These are phyloP conservation scores for Gautieria morchelliformis DNA, from an alignment of 768 basidiomycete species.

Conservation along the genomic window DNA sequence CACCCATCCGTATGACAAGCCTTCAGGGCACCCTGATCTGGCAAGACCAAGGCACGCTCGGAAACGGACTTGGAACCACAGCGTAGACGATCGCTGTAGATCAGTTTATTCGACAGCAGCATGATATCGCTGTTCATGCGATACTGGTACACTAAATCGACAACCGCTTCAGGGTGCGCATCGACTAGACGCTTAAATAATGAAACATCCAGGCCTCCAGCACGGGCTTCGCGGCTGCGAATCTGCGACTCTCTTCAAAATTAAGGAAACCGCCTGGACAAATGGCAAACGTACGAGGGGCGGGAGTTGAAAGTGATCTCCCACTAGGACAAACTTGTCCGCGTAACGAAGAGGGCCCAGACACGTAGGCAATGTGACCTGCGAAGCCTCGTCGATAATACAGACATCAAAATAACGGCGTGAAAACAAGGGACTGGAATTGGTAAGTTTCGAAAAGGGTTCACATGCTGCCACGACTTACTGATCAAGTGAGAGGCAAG, in stretches of 20 bases:
- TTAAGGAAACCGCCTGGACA: neutral
- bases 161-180: slow-evolving; percentile 76
- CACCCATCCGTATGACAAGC: slow-evolving; percentile 27
- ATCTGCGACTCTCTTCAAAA: slow-evolving; percentile 43
- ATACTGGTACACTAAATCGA: slow-evolving; percentile 83
- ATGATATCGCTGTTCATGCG: slow-evolving; percentile 97
- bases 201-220: slow-evolving; percentile 81
- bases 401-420: slow-evolving; percentile 89
- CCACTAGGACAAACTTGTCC: slow-evolving; percentile 86
- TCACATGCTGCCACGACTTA: slow-evolving; percentile 30
- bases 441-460: slow-evolving; percentile 4
- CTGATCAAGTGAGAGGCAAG: slow-evolving; percentile 92
- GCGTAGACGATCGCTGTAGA: slow-evolving; percentile 66
- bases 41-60: slow-evolving; percentile 44
- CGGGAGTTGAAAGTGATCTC: slow-evolving; percentile 95
- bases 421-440: slow-evolving; percentile 69
- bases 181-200: slow-evolving; percentile 85
- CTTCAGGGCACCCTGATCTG: slow-evolving; percentile 38
- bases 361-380: slow-evolving; percentile 93
- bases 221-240: slow-evolving; percentile 65
- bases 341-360: slow-evolving; percentile 88
- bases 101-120: slow-evolving; percentile 77
- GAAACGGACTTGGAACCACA: slow-evolving; percentile 76
- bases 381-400: slow-evolving; percentile 97
- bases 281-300: slow-evolving; percentile 57